phyloP scores from a whole-genome alignment of 352 stramenopile genomes.

The Globisporangium nodosum region DNA sequence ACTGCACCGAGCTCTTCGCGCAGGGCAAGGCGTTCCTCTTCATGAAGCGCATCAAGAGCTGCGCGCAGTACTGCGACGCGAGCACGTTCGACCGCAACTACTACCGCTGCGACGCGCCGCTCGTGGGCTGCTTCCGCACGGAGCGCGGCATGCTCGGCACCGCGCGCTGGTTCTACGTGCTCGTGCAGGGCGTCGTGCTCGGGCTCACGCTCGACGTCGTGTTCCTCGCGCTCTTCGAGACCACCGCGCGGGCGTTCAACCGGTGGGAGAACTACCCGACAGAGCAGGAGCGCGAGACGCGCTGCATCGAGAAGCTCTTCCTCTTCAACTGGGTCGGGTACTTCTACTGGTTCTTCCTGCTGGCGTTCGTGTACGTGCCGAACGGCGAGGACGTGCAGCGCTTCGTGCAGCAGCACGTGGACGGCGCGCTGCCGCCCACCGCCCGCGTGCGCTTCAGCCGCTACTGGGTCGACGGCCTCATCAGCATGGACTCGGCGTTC shows the following conservation, averaged over 20 bases:
- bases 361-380: conserved; percentile 59
- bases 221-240: conserved; percentile 59
- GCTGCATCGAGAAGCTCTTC: conserved; percentile 57
- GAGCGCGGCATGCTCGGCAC: conserved; percentile 51
- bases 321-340: conserved; percentile 72
- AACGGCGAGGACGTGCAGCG: conserved; percentile 42
- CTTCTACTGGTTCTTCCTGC: conserved; percentile 68
- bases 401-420: conserved; percentile 34
- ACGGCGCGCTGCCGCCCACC: conserved; percentile 36
- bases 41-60: conserved; percentile 41
- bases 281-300: conserved; percentile 43
- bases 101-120: conserved; percentile 42
- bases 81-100: conserved; percentile 36
- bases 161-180: conserved; percentile 59
- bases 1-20: conserved; percentile 46
- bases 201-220: conserved; percentile 58
- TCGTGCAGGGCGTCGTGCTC: conserved; percentile 54
- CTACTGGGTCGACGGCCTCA: conserved; percentile 54
- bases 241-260: conserved; percentile 46
- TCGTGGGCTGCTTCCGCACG: conserved; percentile 48
- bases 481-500: conserved; percentile 59
- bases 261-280: conserved; percentile 62
- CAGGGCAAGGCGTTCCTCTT: conserved; percentile 41
- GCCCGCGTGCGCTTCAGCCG: conserved; percentile 39
- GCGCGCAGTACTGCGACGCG: conserved; percentile 36